phyloP scores from a whole-genome alignment of 352 stramenopile genomes.

The Elongisporangium undulatum region DNA sequence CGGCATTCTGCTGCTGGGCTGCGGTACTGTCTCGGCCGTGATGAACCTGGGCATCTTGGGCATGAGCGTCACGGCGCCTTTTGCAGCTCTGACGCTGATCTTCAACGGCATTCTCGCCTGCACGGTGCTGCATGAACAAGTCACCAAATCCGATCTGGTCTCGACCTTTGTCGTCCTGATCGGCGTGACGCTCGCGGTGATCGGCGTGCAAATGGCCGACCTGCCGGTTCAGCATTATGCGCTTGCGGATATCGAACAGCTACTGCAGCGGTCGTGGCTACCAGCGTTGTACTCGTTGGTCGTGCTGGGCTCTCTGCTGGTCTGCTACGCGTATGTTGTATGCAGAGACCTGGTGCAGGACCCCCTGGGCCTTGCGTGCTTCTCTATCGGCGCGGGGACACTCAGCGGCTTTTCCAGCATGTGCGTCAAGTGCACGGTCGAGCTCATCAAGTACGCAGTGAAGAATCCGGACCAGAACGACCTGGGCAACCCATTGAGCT shows the following conservation, averaged over 20 bases:
- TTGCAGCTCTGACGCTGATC: conserved; percentile 33
- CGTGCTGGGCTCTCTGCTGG: conserved; percentile 7
- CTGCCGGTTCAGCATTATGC: conserved; percentile 13
- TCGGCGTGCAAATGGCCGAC: conserved; percentile 20
- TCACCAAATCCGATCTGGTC: conserved; percentile 26
- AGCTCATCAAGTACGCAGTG: conserved; percentile 20
- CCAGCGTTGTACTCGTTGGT: conserved; percentile 16
- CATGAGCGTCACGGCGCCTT: conserved; percentile 27
- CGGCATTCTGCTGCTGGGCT: conserved; percentile 25
- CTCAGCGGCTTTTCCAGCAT: conserved; percentile 35
- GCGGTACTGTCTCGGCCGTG: conserved; percentile 25
- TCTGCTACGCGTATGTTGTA: conserved; percentile 11
- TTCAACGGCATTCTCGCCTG: conserved; percentile 29
- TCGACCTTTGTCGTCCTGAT: conserved; percentile 25
- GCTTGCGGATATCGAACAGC: conserved; percentile 14
- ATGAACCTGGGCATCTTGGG: conserved; percentile 36
- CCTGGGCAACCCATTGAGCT: conserved; percentile 14
- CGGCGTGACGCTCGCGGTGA: conserved; percentile 22
- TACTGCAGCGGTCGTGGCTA: conserved; percentile 19
- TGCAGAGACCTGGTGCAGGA: conserved; percentile 8
- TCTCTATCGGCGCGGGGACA: conserved; percentile 22
- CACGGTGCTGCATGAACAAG: conserved; percentile 20
- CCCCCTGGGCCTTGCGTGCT: conserved; percentile 17
- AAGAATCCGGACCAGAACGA: conserved; percentile 14
- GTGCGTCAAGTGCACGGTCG: conserved; percentile 29